phyloP scores from a whole-genome alignment of 148 eudicot species.

The Cornus suecica region DNA sequence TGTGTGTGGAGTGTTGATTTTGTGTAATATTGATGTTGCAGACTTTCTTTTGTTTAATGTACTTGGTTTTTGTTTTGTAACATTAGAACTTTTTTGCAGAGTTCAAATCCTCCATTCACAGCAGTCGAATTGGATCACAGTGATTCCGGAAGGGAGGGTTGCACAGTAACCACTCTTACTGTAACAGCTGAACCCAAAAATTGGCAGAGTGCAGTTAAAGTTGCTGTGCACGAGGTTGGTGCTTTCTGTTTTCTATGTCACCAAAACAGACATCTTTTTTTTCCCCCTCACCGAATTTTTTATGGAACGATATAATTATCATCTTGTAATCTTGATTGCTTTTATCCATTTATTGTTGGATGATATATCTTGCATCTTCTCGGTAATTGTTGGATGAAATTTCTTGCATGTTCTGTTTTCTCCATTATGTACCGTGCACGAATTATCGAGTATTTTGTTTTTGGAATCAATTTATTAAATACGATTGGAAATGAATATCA shows the following conservation, averaged over 20 bases:
- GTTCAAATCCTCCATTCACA: constrained; percentile 97
- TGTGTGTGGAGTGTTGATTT: background rate
- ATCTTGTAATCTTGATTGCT: background rate
- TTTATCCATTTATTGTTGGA: background rate
- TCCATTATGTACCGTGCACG: background rate
- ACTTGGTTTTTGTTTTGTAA: background rate
- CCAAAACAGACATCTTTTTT: background rate
- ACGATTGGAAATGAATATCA: background rate
- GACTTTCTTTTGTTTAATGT: background rate
- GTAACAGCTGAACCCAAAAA: constrained; percentile 95
- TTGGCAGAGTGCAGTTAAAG: constrained; percentile 91
- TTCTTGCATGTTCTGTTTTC: background rate
- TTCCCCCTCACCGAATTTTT: background rate
- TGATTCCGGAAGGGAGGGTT: constrained; percentile 99
- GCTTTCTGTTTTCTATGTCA: constrained; percentile 8
- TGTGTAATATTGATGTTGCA: background rate
- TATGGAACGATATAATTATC: no score
- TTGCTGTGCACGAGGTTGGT: constrained; percentile 97
- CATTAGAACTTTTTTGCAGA: constrained; percentile 40
- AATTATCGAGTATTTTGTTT: background rate
- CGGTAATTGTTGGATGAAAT: no score
- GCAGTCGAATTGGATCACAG: constrained; percentile 97
- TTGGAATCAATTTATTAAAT: background rate
- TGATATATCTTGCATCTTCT: background rate
- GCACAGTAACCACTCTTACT: constrained; percentile 97